Base-by-base conservation (phyloP, 2,329 filamentous ascomycete genomes). In the Talaromyces sp. region DNA sequence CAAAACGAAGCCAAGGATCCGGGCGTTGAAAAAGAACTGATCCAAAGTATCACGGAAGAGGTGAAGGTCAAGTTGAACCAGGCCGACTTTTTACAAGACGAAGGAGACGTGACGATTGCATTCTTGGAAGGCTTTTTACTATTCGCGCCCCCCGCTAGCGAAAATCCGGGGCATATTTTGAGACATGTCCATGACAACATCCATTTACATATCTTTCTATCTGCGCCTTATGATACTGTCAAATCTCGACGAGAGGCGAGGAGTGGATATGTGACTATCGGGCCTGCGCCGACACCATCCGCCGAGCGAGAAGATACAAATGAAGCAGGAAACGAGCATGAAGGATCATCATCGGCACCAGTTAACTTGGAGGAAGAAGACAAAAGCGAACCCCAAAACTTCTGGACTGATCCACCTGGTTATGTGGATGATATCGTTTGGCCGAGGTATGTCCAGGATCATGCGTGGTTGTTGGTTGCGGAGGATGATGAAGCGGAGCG, bases 341-440 rank as follows among this genome's bases (percentile, higher is more conserved):
- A 39, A 59, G 50, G 41, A 45, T 16, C 3, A 22, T 19, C 33
- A 41, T 50, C 58, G 22, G 68, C 67, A 22, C 27, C 48, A 9
- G 65, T 74, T 16, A 75, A 76, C 64, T 60, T 76, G 35, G 70
- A 75, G 14, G 68, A 50, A 7, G 73, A 75, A 63, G 72, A 72
- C 68, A 72, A 77, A 71, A 52, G 72, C 35, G 45, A 24, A n/a
- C 65, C 60, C 0, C 74, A 97, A 72, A 94, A 93, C 33, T 99
- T 97, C 80, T 99, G 95, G 95, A 85, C 88, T 64, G 95, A 99
- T 76, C 95, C 95, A 0, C 92, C 92, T 0, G 93, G 92, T 0
- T 99, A 98, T 75, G 93, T 98, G 43, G 93, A 98, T 75, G 86
- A 90, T 74, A 85, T 99, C 63, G 95, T 99, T 4, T 99, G 95